phyloP scores from a whole-genome alignment of 345 rosid species.

The Rhodamnia argentea region DNA sequence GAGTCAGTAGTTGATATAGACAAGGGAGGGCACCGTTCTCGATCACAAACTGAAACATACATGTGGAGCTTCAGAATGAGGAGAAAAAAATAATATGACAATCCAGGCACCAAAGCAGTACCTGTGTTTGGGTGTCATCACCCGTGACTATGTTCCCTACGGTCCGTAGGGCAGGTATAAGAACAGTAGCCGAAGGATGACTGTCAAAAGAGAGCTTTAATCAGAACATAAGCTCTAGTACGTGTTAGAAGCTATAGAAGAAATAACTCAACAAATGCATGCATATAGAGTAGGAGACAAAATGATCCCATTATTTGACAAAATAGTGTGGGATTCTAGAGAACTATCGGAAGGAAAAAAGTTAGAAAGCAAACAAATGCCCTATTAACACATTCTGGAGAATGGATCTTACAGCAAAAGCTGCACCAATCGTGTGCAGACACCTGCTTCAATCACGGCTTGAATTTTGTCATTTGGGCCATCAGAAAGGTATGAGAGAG shows the following conservation, averaged over 20 bases:
- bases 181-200: constrained; percentile 74
- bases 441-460: constrained; percentile 75
- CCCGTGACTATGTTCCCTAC: constrained; percentile 82
- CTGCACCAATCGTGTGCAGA: constrained; percentile 73
- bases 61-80: not conserved
- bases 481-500: constrained; percentile 63
- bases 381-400: not conserved
- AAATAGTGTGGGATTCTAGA: not conserved
- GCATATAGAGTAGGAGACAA: not conserved
- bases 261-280: not conserved
- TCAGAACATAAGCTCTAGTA: constrained; percentile 7
- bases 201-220: constrained; percentile 21
- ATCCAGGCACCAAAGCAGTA: constrained; percentile 6
- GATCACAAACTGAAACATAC: constrained; percentile 52
- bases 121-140: constrained; percentile 90
- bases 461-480: constrained; percentile 89
- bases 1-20: constrained; percentile 55
- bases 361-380: not conserved
- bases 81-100: not conserved
- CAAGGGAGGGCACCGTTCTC: constrained; percentile 60
- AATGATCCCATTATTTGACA: not conserved
- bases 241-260: not conserved
- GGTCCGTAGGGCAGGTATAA: constrained; percentile 78
- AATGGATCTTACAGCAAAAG: constrained; percentile 51
- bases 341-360: not conserved